A percentile compares a stretch with the other conserved stretches of the same genome.
Conservation (phyloP, 805 yeast species). For the Metschnikowia peoriensis region DNA sequence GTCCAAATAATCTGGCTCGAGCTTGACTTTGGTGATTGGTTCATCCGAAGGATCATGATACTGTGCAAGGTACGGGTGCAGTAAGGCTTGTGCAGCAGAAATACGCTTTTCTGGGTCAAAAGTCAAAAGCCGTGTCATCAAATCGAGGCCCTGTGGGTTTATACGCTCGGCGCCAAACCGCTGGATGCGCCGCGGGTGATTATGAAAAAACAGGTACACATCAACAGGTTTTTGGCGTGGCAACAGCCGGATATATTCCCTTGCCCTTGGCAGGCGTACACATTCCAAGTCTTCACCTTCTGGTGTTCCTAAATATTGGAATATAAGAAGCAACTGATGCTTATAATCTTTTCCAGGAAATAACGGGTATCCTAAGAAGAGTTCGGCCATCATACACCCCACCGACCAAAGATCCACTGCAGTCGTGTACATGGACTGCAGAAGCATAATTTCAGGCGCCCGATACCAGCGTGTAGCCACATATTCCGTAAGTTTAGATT, state of each 20-base stretch:
- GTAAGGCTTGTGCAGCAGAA: conserved; percentile 12
- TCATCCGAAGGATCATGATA: conserved; percentile 19
- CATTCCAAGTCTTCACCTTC: conserved; percentile 21
- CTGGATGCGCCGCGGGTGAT: conserved; percentile 15
- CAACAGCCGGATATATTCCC: conserved; percentile 17
- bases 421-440: conserved; percentile 67
- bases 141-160: conserved; percentile 16
- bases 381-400: conserved; percentile 75
- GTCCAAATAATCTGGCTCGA: conserved; percentile 18
- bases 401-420: conserved; percentile 82
- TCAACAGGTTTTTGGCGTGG: conserved; percentile 9
- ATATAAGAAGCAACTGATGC: conserved; percentile 62
- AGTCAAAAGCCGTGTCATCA: conserved; percentile 14
- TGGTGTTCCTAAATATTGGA: conserved; percentile 73
- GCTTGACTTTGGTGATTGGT: conserved; percentile 12
- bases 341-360: conserved; percentile 77
- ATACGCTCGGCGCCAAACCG: conserved; percentile 14
- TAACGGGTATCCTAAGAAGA: conserved; percentile 58
- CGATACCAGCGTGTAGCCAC: conserved; percentile 86
- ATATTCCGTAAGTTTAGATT: conserved; percentile 66
- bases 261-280: conserved; percentile 16
- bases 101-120: conserved; percentile 16
- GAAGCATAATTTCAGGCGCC: conserved; percentile 81
- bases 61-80: conserved; percentile 15
- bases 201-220: conserved; percentile 4